Evolutionary conservation across 768 basidiomycete species (phyloP).

Genomic region (Suillus bovinus): DNA sequence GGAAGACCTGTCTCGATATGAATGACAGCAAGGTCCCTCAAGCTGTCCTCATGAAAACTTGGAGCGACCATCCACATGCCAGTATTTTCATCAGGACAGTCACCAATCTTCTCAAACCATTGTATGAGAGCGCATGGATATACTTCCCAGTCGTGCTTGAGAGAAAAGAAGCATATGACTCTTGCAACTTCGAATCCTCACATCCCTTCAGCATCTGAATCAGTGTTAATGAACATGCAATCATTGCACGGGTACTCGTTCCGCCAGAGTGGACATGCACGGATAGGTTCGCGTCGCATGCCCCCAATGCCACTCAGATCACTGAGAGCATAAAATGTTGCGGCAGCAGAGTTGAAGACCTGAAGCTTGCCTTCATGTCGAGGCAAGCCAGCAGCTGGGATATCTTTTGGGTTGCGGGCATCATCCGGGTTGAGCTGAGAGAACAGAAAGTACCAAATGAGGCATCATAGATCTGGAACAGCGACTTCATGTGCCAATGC

Average conservation of each 20-base stretch:
- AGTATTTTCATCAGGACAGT: conserved; percentile 20
- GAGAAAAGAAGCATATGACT: conserved; percentile 19
- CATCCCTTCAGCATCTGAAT: conserved; percentile 13
- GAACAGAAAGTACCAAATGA: neutral
- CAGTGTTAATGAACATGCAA: conserved; percentile 14
- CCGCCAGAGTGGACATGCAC: conserved; percentile 21
- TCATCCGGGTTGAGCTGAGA: neutral
- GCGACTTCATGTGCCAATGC: neutral
- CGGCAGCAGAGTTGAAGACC: neutral
- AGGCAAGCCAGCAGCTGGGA: neutral
- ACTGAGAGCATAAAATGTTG: neutral
- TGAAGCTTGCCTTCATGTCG: neutral
- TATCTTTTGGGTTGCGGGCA: neutral
- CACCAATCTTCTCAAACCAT: conserved; percentile 18
- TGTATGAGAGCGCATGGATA: conserved; percentile 21
- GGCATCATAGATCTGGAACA: neutral
- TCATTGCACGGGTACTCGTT: neutral
- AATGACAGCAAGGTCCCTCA: neutral
- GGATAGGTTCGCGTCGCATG: conserved; percentile 22
- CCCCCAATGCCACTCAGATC: neutral
- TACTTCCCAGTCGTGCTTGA: neutral
- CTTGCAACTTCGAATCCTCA: conserved; percentile 16
- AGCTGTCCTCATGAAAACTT: neutral
- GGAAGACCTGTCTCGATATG: conserved; percentile 8
- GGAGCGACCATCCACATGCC: conserved; percentile 15